phyloP scores from a whole-genome alignment of 345 rosid species.

The Boechera divaricarpa region DNA sequence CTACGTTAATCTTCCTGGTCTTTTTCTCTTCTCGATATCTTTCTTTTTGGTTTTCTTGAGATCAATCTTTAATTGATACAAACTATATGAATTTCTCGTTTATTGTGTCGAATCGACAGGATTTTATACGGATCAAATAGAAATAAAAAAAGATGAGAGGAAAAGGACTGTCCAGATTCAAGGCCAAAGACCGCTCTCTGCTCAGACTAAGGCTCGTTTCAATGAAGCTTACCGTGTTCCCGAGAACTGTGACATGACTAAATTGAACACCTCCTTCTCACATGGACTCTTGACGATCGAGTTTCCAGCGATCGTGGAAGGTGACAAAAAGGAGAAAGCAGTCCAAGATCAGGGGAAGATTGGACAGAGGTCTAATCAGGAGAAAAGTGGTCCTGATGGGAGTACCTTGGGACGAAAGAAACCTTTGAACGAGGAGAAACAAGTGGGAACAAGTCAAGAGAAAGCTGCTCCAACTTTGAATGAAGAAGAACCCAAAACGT shows the following conservation, averaged over 20 bases:
- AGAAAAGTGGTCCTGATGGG: neutral
- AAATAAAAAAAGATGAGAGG: slow-evolving; percentile 37
- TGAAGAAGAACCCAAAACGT: slow-evolving; percentile 36
- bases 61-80: neutral
- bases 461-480: slow-evolving; percentile 19
- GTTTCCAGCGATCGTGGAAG: slow-evolving; percentile 22
- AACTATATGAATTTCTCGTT: neutral
- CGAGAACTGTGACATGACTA: slow-evolving; percentile 35
- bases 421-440: slow-evolving; percentile 12
- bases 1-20: slow-evolving; percentile 47
- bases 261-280: slow-evolving; percentile 29
- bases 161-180: slow-evolving; percentile 37
- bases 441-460: slow-evolving; percentile 31
- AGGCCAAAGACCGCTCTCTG: slow-evolving; percentile 46
- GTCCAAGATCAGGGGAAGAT: slow-evolving; percentile 28
- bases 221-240: slow-evolving; percentile 45
- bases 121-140: slow-evolving; percentile 44
- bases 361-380: slow-evolving; percentile 18
- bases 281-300: slow-evolving; percentile 44
- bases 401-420: slow-evolving; percentile 30
- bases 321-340: slow-evolving; percentile 21
- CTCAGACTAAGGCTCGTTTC: slow-evolving; percentile 46
- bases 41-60: neutral
- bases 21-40: neutral
- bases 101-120: slow-evolving; percentile 24